Conservation (phyloP, 1,139 yeast genomes). For the Zygosaccharomyces pseudobailii region DNA sequence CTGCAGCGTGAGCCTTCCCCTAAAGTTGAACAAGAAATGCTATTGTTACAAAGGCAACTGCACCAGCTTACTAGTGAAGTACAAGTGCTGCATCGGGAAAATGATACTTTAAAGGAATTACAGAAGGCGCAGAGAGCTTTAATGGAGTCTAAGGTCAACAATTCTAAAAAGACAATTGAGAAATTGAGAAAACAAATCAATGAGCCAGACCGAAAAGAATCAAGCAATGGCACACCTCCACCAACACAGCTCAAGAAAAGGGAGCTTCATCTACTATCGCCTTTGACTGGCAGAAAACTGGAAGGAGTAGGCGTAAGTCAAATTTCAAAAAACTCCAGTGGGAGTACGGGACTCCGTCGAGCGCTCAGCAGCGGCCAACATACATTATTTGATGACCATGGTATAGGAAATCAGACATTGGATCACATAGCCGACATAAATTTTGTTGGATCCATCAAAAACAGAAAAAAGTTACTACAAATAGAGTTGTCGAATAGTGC, state of each 20-base stretch:
- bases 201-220: background rate
- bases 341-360: slow-evolving; percentile 16
- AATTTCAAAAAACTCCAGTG: background rate
- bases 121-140: slow-evolving; percentile 34
- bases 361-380: slow-evolving; percentile 16
- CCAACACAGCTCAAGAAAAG: slow-evolving; percentile 5
- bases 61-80: slow-evolving; percentile 31
- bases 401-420: slow-evolving; percentile 12
- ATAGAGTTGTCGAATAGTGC: slow-evolving; percentile 16
- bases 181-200: slow-evolving; percentile 16
- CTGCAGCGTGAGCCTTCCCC: slow-evolving; percentile 7
- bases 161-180: slow-evolving; percentile 31
- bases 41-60: slow-evolving; percentile 34
- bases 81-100: slow-evolving; percentile 28
- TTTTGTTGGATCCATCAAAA: slow-evolving; percentile 16
- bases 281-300: slow-evolving; percentile 10
- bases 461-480: slow-evolving; percentile 13
- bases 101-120: slow-evolving; percentile 28
- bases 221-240: slow-evolving; percentile 4
- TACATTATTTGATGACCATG: slow-evolving; percentile 18
- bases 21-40: slow-evolving; percentile 18
- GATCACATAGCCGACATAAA: slow-evolving; percentile 17
- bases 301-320: slow-evolving; percentile 7
- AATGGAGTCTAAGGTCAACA: slow-evolving; percentile 36
- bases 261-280: slow-evolving; percentile 20